phyloP scores from a whole-genome alignment of 2,329 filamentous ascomycete genomes.

The Penicillium hesseltinei region DNA sequence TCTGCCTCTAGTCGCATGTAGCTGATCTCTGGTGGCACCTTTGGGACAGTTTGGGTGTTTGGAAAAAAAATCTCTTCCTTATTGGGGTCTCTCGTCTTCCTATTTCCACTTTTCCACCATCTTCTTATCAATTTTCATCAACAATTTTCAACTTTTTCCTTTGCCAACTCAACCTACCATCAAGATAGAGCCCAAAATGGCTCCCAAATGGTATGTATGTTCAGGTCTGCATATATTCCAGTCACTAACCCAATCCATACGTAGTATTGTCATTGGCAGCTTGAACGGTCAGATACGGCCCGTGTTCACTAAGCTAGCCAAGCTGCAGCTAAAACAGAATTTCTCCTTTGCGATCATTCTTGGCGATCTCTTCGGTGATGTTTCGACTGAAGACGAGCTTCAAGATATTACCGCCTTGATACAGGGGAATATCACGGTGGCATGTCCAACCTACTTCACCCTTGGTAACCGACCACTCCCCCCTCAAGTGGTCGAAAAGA shows the following conservation, averaged over 20 bases:
- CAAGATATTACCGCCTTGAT: conserved; percentile 66
- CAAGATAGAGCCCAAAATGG: conserved; percentile 42
- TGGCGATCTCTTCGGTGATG: conserved; percentile 74
- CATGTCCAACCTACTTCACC: conserved; percentile 88
- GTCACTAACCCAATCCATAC: conserved; percentile 15
- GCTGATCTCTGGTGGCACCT: not conserved
- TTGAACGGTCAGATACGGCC: conserved; percentile 74
- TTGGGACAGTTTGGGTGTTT: not conserved
- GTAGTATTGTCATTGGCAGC: conserved; percentile 71
- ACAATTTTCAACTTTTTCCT: not conserved
- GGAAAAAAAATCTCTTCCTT: not conserved
- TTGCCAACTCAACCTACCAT: not conserved
- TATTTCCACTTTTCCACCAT: not conserved
- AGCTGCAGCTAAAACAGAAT: conserved; percentile 79
- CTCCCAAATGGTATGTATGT: conserved; percentile 55
- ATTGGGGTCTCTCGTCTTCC: not conserved
- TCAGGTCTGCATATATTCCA: not conserved
- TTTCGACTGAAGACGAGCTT: conserved; percentile 50
- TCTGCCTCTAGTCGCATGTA: not conserved
- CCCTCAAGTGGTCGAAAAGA: conserved; percentile 64
- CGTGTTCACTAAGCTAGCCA: conserved; percentile 75
- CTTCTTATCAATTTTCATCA: not conserved
- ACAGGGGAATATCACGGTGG: conserved; percentile 67
- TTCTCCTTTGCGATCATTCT: conserved; percentile 83
- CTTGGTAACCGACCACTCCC: conserved; percentile 74